Base-by-base conservation (phyloP, 176 grass and related monocot species). In the Paspalum vaginatum region DNA sequence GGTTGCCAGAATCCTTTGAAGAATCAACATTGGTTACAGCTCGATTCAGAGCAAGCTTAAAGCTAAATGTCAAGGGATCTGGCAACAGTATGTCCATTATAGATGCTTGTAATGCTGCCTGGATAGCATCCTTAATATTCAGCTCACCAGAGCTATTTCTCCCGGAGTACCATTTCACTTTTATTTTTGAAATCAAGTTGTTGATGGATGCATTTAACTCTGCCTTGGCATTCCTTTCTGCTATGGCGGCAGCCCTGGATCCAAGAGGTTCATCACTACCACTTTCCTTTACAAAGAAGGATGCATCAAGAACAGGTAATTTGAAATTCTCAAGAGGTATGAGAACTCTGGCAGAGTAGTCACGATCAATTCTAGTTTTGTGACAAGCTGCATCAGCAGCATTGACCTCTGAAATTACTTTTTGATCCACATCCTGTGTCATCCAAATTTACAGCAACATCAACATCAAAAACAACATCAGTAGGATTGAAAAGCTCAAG, bases 291-390 rank as follows among this genome's bases (percentile, higher is more conserved):
- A 84, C 68, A 75, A 94, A 91, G 63, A 94, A 91, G 69, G 92
- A 89, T 76, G 84, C 87, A 79, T 99, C 96, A 66, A 99, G 84
- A 79, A 99, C 93, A 67, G 96, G 96, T 27, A 99, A 86, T 74
- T 99, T 99, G 84, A 99, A 99, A 79, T 99, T 85, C 73, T 95
- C 93, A 77, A 99, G 79, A 38, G 93, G 96, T 80, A 99, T 91
- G 72, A 99, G 89, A 67, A 99, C 93, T 74, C 96, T 89, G 69
- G 96, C 93, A 83, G 96, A 95, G 44, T 99, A 99, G 48, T 95
- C 96, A 0, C 93, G 93, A 81, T 99, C 96, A 77, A 99, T 95
- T 87, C 93, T 92, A 73, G 92, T 95, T 84, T 91, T 95, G 37
- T 85, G 84, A 76, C 88, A 89, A 58, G 86, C 89, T 11, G 74